Evolutionary conservation across 805 yeast species (phyloP).

Genomic region (Saturnispora kantuleensis): DNA sequence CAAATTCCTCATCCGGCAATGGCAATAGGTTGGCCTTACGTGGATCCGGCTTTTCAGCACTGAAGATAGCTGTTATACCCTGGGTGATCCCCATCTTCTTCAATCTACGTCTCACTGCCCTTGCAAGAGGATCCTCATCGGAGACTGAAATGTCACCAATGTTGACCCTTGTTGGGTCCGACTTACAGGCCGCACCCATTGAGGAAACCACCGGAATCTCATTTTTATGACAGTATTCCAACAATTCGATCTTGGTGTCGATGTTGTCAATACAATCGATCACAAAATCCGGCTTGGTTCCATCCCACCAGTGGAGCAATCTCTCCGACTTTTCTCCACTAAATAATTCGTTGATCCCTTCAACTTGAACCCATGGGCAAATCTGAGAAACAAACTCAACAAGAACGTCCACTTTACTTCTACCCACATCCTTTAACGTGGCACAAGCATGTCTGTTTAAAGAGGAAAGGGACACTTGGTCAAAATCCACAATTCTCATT

Average conservation of each 20-base stretch:
- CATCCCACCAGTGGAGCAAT: constrained; percentile 33
- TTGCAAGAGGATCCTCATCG: constrained; percentile 88
- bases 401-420: constrained; percentile 76
- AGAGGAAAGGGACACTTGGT: constrained; percentile 88
- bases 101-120: constrained; percentile 76
- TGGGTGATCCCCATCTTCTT: constrained; percentile 66
- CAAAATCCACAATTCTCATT: constrained; percentile 81
- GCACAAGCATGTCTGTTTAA: constrained; percentile 94
- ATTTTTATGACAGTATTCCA: constrained; percentile 58
- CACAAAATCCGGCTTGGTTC: constrained; percentile 58
- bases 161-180: constrained; percentile 88
- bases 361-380: constrained; percentile 92
- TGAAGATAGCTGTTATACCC: constrained; percentile 80
- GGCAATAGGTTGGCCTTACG: constrained; percentile 84
- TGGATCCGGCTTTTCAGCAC: constrained; percentile 96
- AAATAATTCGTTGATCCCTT: constrained; percentile 73
- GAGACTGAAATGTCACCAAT: constrained; percentile 83
- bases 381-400: constrained; percentile 55
- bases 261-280: constrained; percentile 96
- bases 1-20: constrained; percentile 69
- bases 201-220: constrained; percentile 69
- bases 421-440: constrained; percentile 83
- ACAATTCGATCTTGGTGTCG: constrained; percentile 89
- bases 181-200: constrained; percentile 96
- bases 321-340: constrained; percentile 53